These are phyloP conservation scores for Cercophora sp. DNA, from an alignment of 495 filamentous ascomycete genomes.

Conservation along the genomic window DNA sequence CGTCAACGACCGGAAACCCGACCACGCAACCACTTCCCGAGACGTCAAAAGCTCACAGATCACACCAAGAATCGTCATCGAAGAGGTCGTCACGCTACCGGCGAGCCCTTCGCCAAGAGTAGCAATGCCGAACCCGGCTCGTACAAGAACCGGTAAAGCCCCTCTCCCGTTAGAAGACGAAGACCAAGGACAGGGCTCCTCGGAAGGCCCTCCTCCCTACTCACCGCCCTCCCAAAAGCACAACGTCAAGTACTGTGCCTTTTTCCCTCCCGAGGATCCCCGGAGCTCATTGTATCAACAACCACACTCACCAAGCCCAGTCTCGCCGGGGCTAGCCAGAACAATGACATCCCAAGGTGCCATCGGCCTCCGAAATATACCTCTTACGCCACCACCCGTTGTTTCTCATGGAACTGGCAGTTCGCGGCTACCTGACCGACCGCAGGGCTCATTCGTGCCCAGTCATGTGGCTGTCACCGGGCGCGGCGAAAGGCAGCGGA, in stretches of 20 bases:
- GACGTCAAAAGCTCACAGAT: neutral
- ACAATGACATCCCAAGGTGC: conserved; percentile 48
- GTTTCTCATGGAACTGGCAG: neutral
- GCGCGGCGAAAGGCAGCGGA: conserved; percentile 25
- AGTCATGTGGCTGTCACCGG: conserved; percentile 34
- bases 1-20: no score
- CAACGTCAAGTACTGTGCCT: conserved; percentile 35
- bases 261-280: conserved; percentile 35
- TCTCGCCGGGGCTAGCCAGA: conserved; percentile 36
- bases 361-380: conserved; percentile 37
- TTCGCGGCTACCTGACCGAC: conserved; percentile 30
- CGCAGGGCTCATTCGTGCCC: conserved; percentile 33
- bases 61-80: conserved; percentile 12
- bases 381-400: conserved; percentile 31
- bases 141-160: conserved; percentile 36
- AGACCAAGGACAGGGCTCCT: conserved; percentile 3
- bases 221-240: conserved; percentile 31
- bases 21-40: conserved; percentile 12
- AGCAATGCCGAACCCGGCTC: conserved; percentile 16
- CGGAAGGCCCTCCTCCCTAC: conserved; percentile 43
- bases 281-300: conserved; percentile 36
- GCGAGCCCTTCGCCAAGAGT: conserved; percentile 14
- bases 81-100: conserved; percentile 18
- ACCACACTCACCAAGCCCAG: conserved; percentile 42
- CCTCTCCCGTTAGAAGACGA: conserved; percentile 33